Conservation (phyloP, 768 basidiomycete genomes). For the Tricholoma sp. region DNA sequence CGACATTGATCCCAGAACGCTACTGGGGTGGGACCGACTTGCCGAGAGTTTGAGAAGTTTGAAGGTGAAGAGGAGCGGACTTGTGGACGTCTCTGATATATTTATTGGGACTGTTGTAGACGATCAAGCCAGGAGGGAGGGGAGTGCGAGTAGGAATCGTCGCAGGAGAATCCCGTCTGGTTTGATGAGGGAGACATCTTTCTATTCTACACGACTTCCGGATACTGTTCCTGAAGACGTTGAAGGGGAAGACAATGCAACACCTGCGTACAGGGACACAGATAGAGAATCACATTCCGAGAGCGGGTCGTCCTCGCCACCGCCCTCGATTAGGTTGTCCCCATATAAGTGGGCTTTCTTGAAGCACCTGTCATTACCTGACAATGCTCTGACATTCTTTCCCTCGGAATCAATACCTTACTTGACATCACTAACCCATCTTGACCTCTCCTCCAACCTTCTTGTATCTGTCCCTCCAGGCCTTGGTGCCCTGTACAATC, state of each 20-base stretch:
- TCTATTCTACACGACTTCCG: slow-evolving; percentile 46
- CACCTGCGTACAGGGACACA: neutral
- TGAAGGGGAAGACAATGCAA: slow-evolving; percentile 17
- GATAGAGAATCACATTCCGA: slow-evolving; percentile 12
- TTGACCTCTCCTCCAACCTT: slow-evolving; percentile 89
- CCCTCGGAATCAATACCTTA: slow-evolving; percentile 61
- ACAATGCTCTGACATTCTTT: slow-evolving; percentile 78
- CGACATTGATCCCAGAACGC: slow-evolving; percentile 76
- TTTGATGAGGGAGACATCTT: slow-evolving; percentile 37
- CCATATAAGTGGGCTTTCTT: slow-evolving; percentile 70
- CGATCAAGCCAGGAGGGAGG: slow-evolving; percentile 62
- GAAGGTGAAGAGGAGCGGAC: slow-evolving; percentile 71
- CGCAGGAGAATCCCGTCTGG: slow-evolving; percentile 38
- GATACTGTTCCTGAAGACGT: slow-evolving; percentile 52
- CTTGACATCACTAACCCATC: slow-evolving; percentile 70
- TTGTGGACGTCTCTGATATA: slow-evolving; percentile 76
- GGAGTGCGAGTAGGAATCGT: slow-evolving; percentile 43
- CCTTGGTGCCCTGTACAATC: slow-evolving; percentile 67
- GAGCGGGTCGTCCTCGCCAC: slow-evolving; percentile 22
- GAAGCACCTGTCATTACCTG: slow-evolving; percentile 68
- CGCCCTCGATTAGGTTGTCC: slow-evolving; percentile 39
- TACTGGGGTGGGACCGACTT: slow-evolving; percentile 82
- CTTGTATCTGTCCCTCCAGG: slow-evolving; percentile 83
- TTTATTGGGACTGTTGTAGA: slow-evolving; percentile 78
- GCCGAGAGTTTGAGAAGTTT: slow-evolving; percentile 66